phyloP scores from a whole-genome alignment of 148 eudicot species.

The Amaranthus cruentus region DNA sequence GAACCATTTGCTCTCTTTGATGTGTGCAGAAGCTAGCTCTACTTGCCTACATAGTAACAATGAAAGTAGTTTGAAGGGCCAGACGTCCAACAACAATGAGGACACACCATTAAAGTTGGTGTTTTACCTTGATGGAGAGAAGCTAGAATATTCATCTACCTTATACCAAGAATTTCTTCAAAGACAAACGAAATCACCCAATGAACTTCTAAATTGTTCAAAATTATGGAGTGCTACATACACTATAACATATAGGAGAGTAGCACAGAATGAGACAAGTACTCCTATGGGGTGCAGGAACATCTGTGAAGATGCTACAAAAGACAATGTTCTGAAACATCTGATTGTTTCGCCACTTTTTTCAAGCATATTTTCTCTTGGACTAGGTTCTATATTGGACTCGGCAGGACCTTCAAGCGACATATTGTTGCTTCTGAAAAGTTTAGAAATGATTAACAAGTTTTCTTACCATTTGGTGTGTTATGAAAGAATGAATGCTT shows the following conservation, averaged over 20 bases:
- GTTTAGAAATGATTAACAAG: conserved; percentile 72
- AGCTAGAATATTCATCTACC: conserved; percentile 41
- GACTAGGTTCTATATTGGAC: conserved; percentile 41
- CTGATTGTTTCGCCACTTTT: conserved; percentile 41
- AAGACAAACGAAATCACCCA: conserved; percentile 36
- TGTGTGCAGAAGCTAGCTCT: conserved; percentile 24
- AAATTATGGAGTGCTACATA: conserved; percentile 59
- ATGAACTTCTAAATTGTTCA: conserved; percentile 30
- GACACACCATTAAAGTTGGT: conserved; percentile 45
- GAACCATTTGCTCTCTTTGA: background rate
- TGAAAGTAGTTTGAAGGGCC: conserved; percentile 20
- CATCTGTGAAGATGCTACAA: conserved; percentile 15
- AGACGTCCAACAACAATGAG: conserved; percentile 27
- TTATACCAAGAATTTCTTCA: conserved; percentile 74
- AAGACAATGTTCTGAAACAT: conserved; percentile 20
- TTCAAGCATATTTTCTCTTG: conserved; percentile 33
- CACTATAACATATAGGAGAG: conserved; percentile 55
- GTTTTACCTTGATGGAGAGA: conserved; percentile 63
- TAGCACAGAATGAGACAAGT: conserved; percentile 18
- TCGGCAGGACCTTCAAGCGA: conserved; percentile 52
- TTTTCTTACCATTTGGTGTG: conserved; percentile 55
- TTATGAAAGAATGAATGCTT: conserved; percentile 46
- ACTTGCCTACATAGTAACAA: background rate
- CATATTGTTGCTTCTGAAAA: conserved; percentile 56
- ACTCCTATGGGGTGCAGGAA: conserved; percentile 8